Conservation (phyloP, 164 flowering plant species). For the Vitis rotundifolia region DNA sequence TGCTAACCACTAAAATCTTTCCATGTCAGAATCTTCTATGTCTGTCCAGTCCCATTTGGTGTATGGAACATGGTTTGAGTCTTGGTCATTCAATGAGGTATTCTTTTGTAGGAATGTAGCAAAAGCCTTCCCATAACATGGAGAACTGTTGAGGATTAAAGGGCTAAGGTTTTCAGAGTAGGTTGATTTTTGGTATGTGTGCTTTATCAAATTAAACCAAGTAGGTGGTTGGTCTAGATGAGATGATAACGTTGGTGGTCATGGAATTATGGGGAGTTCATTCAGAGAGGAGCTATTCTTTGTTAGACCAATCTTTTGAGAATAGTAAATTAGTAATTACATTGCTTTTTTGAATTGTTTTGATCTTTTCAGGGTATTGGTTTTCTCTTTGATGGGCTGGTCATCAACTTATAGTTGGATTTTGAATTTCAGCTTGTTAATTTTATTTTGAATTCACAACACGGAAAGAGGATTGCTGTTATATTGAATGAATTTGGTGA, state of each 20-base stretch:
- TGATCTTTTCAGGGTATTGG: background rate
- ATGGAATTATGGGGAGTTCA: too few relatives aligned
- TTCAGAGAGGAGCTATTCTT: too few relatives aligned
- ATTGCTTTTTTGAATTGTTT: background rate
- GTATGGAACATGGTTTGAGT: too few relatives aligned
- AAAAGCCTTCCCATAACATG: too few relatives aligned
- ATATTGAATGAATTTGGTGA: constrained; percentile 97
- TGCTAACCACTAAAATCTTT: too few relatives aligned
- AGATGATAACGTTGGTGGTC: too few relatives aligned
- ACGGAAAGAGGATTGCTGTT: constrained; percentile 93
- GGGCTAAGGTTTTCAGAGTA: background rate
- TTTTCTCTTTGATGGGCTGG: background rate
- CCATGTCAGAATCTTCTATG: too few relatives aligned
- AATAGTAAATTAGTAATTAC: background rate
- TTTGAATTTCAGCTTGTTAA: constrained; percentile 65
- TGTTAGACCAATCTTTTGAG: too few relatives aligned
- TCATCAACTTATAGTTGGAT: background rate
- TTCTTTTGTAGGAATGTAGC: too few relatives aligned
- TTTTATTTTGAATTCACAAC: constrained; percentile 72
- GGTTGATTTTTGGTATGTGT: background rate
- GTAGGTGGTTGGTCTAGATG: too few relatives aligned
- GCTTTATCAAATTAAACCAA: background rate
- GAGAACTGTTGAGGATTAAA: background rate
- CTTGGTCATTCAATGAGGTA: too few relatives aligned
- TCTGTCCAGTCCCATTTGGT: too few relatives aligned